A percentile compares a stretch with the other conserved stretches of the same genome.
Conservation (phyloP, 2,329 filamentous ascomycete genomes). For the Raffaelea arxii region DNA sequence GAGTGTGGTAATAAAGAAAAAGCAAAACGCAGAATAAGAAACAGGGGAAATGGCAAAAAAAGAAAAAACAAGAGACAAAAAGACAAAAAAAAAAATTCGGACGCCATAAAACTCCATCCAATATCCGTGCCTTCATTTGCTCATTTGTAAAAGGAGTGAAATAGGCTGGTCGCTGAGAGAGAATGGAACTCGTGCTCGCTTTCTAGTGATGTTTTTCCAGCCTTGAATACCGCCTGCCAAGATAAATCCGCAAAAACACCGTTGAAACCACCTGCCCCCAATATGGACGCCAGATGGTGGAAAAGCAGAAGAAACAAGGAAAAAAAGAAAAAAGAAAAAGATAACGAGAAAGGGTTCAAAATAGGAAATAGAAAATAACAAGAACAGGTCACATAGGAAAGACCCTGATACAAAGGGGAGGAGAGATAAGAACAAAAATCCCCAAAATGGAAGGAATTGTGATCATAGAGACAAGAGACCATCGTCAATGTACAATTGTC, state of each 20-base stretch:
- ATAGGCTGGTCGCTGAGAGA: too few relatives aligned
- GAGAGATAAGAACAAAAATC: neutral
- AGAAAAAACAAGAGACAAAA: neutral
- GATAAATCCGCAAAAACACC: too few relatives aligned
- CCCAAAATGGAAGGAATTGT: neutral
- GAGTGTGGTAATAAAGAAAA: neutral
- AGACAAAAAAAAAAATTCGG: neutral
- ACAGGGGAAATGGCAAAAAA: neutral
- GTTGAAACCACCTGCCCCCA: too few relatives aligned
- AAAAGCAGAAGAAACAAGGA: neutral
- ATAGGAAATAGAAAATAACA: neutral
- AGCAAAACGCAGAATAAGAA: neutral
- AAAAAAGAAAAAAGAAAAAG: neutral
- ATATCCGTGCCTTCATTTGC: constrained; percentile 6
- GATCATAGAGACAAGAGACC: too few relatives aligned
- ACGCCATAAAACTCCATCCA: constrained; percentile 7
- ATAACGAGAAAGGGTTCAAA: neutral
- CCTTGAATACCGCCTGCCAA: too few relatives aligned
- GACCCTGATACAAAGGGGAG: neutral
- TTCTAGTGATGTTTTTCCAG: too few relatives aligned
- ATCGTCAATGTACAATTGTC: too few relatives aligned
- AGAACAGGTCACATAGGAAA: constrained; percentile 5
- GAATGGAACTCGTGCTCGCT: too few relatives aligned
- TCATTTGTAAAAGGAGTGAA: constrained; percentile 4
- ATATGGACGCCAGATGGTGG: too few relatives aligned